phyloP scores from a whole-genome alignment of 495 filamentous ascomycete species.

The Xylaria flabelliformis region DNA sequence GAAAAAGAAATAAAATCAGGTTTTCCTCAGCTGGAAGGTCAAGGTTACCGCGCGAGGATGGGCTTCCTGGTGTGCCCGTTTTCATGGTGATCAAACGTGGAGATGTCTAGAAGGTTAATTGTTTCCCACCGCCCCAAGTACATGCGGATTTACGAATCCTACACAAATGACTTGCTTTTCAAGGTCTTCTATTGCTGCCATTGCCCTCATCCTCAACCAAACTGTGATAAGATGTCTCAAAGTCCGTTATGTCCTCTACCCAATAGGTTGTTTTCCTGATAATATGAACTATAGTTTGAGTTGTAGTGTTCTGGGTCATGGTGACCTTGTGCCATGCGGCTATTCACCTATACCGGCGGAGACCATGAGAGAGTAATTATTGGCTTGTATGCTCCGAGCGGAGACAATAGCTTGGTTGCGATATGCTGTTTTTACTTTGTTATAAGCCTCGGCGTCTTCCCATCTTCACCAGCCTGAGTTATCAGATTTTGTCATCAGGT shows the following conservation, averaged over 20 bases:
- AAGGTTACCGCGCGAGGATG: slow-evolving; percentile 31
- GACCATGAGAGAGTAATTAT: not conserved
- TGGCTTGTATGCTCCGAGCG: not conserved
- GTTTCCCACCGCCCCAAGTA: slow-evolving; percentile 39
- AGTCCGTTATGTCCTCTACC: not conserved
- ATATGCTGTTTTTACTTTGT: not conserved
- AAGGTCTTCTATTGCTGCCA: slow-evolving; percentile 18
- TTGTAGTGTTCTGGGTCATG: not conserved
- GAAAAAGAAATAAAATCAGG: slow-evolving; percentile 47
- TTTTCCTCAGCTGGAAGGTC: slow-evolving; percentile 45
- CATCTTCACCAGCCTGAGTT: not conserved
- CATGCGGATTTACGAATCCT: slow-evolving; percentile 39
- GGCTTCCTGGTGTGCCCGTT: slow-evolving; percentile 15
- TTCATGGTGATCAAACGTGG: slow-evolving; percentile 36
- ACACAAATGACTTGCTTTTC: slow-evolving; percentile 19
- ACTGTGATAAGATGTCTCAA: not conserved
- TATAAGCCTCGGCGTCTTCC: not conserved
- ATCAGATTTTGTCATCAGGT: not conserved
- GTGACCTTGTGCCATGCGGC: not conserved
- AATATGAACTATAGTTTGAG: not conserved
- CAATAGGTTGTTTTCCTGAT: not conserved
- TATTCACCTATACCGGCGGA: not conserved
- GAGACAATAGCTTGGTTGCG: not conserved
- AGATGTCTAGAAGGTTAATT: slow-evolving; percentile 47
- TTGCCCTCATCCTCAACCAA: not conserved